These are phyloP conservation scores for Ascochyta pisi DNA, from an alignment of 2,329 filamentous ascomycete species.

Conservation along the genomic window DNA sequence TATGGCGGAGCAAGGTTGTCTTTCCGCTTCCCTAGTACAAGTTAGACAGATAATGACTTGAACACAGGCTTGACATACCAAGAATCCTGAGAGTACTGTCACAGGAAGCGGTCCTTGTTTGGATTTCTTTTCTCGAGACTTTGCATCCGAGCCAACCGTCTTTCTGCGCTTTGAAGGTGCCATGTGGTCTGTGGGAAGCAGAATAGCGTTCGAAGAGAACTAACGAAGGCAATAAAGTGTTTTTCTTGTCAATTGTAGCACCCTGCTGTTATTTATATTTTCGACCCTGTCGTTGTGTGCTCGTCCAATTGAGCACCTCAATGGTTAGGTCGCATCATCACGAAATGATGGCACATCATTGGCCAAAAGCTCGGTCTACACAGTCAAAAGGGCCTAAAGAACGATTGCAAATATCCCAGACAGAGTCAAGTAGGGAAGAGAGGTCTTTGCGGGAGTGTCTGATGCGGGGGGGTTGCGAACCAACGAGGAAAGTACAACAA, in stretches of 20 bases:
- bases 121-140: constrained; percentile 15
- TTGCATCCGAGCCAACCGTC: constrained; percentile 16
- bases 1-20: constrained; percentile 73
- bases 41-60: constrained; percentile 1
- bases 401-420: background rate
- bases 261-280: constrained; percentile 28
- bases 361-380: background rate
- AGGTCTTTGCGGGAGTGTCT: background rate
- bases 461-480: background rate
- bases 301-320: constrained; percentile 41
- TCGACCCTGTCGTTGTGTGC: constrained; percentile 23
- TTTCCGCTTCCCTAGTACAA: constrained; percentile 69
- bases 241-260: background rate
- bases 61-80: constrained; percentile 50
- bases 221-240: background rate
- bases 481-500: background rate
- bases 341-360: constrained; percentile 15
- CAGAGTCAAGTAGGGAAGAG: background rate
- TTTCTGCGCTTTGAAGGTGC: constrained; percentile 30
- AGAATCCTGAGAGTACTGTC: constrained; percentile 66
- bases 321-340: constrained; percentile 41
- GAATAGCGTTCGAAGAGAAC: background rate
- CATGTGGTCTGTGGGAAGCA: constrained; percentile 17
- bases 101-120: constrained; percentile 58
- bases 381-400: background rate